Evolutionary conservation across 176 grass and related monocot genomes (phyloP), one percentile per base, ranked within the genome.

Genomic region (Thinopyrum elongatum): DNA sequence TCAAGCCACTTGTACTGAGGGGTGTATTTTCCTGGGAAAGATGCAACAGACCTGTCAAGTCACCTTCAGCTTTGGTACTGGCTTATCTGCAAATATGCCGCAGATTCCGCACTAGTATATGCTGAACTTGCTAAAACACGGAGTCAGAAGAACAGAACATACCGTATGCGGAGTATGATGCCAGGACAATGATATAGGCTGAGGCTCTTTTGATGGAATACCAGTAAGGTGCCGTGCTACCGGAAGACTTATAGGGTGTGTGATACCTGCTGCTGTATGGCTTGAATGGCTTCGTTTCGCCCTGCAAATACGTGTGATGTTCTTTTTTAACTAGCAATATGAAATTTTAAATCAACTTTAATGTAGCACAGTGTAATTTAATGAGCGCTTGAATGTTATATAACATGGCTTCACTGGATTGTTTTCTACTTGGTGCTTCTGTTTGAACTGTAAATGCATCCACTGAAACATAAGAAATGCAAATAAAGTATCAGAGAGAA

Each of bases 1-100:
- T 95, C 79, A 29, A 98, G 90, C 96, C 96, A 98, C 84, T 91
- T 90, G 82, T 94, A 95, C 74, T 98, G 93, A 67, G 96, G 96
- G 53, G 91, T 94, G 35, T 94, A 98, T 74, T 91, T 95, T 59
- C 93, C 93, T 98, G 42, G 38, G 8, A 77, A 90, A 87, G 5
- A 60, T 77, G 60, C 1, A 63, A 0, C 29, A 62, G 31, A 31
- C 26, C 61, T 25, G 23, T 42, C 64, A 35, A 74, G 34, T 29
- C 49, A 63, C 17, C 30, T 63, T 71, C 21, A 42, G 12, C 11
- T 60, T 21, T 44, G 28, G 10, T 57, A 77, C 7, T 68, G 28
- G 14, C 30, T 38, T 2, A 75, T 60, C n/a, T 34, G 10, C 25
- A 33, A 28, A 77, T 21, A 28, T 57, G 47, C 55, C 5, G 26